phyloP scores from a whole-genome alignment of 345 rosid species.

The Hypericum perforatum region DNA sequence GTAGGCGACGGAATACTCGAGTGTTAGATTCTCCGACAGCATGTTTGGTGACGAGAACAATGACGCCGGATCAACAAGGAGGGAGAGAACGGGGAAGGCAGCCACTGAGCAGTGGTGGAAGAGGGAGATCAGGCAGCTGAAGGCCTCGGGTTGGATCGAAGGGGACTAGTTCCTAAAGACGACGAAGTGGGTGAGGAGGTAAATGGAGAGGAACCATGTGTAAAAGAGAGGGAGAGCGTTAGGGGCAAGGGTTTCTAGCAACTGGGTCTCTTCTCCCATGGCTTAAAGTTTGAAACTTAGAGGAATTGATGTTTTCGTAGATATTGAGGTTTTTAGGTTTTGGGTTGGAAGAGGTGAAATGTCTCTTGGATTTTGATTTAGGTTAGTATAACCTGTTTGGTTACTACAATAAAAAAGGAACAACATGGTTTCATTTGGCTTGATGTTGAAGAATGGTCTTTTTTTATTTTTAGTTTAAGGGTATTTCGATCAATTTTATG shows the following conservation, averaged over 20 bases:
- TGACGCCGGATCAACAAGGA: neutral
- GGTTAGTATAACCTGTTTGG: too few species aligned
- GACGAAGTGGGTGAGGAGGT: neutral
- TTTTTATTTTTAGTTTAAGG: too few species aligned
- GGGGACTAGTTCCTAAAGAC: neutral
- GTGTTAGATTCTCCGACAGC: slow-evolving; percentile 35
- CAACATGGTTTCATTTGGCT: too few species aligned
- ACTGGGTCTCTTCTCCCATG: neutral
- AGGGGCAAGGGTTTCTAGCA: neutral
- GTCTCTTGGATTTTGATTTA: too few species aligned
- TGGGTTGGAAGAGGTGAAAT: too few species aligned
- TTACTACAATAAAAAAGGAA: too few species aligned
- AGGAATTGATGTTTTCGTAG: too few species aligned
- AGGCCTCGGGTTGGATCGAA: neutral
- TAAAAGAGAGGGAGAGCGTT: neutral
- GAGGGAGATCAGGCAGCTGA: slow-evolving; percentile 2
- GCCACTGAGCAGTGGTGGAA: neutral
- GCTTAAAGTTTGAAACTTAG: neutral
- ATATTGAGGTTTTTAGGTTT: too few species aligned
- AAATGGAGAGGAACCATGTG: slow-evolving; percentile 1
- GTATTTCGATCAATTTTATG: too few species aligned
- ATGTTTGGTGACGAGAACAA: neutral
- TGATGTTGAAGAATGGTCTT: too few species aligned
- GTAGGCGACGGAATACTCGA: slow-evolving; percentile 76
- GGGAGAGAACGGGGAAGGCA: neutral